Evolutionary conservation across 495 filamentous ascomycete species (phyloP), one percentile per base, ranked within the genome.

Genomic region (Penicillium ucsense): DNA sequence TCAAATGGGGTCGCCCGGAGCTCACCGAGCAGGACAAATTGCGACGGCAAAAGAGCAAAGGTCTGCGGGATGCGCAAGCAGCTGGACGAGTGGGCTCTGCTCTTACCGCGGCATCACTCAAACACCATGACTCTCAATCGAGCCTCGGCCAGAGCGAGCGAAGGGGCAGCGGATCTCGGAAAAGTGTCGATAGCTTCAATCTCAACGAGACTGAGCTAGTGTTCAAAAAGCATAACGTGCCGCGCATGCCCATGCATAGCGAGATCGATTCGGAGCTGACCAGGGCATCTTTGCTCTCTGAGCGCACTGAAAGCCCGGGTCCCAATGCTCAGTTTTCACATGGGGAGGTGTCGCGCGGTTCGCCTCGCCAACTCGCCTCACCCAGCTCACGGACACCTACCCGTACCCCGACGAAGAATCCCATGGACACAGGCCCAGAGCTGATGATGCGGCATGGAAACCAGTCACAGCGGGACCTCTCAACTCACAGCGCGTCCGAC

Each of bases 261-360:
- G 86, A 87, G 38, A 77, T 94, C 30, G 78, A 85, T 31, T 94
- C 89, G 0, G 89, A 95, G 29, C 61, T 95, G 41, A 97, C 92
- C 3, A 77, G 92, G 59, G 82, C 85, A 34, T 97, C 94, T 0
- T 86, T 98, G 47, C 71, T 94, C 8, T 90, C 92, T 4, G 83
- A 87, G 35, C 80, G 84, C 28, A 89, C 86, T 0, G 86, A 52
- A 65, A 83, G 51, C 79, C 86, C 44, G 53, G 52, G 50, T 34
- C 52, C 58, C 27, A 60, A 57, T 38, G 51, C 54, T 44, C 54
- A 64, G 11, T 66, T 76, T 48, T 52, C 54, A 12, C 67, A 61
- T 3, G 63, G 78, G 20, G 80, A 86, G 39, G 62, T 84, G 3
- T 59, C 77, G 10, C 68, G 77, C 42, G 77, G 76, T 1, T 76